phyloP scores from a whole-genome alignment of 106 monocot genomes.

The Narthecium ossifragum region DNA sequence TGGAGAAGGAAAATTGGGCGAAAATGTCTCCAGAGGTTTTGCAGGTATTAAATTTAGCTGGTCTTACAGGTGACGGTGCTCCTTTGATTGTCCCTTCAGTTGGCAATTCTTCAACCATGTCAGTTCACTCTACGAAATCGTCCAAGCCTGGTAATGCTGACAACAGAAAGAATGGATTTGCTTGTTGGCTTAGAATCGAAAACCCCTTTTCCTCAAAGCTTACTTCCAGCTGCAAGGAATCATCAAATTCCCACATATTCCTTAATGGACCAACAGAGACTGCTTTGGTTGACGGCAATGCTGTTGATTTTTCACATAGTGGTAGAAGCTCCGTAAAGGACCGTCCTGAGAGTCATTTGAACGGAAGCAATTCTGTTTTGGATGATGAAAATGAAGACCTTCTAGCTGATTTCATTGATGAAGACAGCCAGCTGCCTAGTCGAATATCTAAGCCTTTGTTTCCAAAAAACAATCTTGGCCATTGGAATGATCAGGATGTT shows the following conservation, averaged over 20 bases:
- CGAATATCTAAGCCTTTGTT: constrained; percentile 51
- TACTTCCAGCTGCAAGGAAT: constrained; percentile 38
- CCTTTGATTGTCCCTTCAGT: constrained; percentile 50
- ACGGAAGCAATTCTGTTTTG: constrained; percentile 29
- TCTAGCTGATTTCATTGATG: constrained; percentile 98
- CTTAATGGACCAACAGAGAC: constrained; percentile 28
- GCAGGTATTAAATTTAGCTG: constrained; percentile 80
- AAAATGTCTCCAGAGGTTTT: constrained; percentile 63
- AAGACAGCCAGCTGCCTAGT: constrained; percentile 97
- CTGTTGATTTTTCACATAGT: constrained; percentile 22
- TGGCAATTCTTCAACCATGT: constrained; percentile 16
- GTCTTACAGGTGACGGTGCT: constrained; percentile 96
- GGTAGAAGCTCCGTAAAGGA: constrained; percentile 21
- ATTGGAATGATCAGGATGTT: constrained; percentile 71
- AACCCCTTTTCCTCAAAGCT: constrained; percentile 72
- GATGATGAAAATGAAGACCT: constrained; percentile 99
- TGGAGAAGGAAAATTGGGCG: constrained; percentile 90
- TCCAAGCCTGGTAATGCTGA: constrained; percentile 17
- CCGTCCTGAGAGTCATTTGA: constrained; percentile 18
- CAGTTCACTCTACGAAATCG: constrained; percentile 31
- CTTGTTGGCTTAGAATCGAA: constrained; percentile 56
- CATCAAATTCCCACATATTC: constrained; percentile 19
- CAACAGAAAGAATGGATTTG: constrained; percentile 67
- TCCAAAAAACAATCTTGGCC: constrained; percentile 24
- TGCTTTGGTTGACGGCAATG: constrained; percentile 31